These are phyloP conservation scores for Porcisia deanei DNA, from an alignment of 208 protist species.

Conservation along the genomic window DNA sequence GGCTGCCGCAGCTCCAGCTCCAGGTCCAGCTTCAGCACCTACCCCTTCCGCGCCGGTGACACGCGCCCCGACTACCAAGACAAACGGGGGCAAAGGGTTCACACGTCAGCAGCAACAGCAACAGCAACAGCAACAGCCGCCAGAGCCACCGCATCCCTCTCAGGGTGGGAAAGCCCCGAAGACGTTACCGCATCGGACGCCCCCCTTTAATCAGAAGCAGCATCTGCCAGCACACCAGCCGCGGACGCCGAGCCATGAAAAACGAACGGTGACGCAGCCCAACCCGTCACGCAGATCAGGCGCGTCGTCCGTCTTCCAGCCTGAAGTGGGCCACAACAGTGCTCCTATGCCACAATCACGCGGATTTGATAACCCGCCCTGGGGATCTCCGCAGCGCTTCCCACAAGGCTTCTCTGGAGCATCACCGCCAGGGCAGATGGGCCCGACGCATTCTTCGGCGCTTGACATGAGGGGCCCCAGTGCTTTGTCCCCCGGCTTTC, in stretches of 20 bases:
- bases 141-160: background rate
- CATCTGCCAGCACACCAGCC: background rate
- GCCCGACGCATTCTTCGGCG: too few species aligned
- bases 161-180: background rate
- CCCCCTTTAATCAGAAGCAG: background rate
- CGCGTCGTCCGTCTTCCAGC: background rate
- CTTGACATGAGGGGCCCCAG: background rate
- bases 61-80: background rate
- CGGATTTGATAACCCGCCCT: background rate
- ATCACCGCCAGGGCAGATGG: background rate
- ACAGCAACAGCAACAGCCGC: conserved; percentile 1
- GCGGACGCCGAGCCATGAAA: background rate
- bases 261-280: background rate
- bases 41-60: background rate
- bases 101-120: background rate
- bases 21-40: background rate
- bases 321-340: background rate
- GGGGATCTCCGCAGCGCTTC: conserved; percentile 1
- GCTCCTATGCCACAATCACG: background rate
- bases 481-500: background rate
- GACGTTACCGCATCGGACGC: background rate
- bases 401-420: background rate
- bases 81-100: background rate
- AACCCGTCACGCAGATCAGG: background rate
- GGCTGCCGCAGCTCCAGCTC: background rate